These are phyloP conservation scores for Conidiobolus incongruus DNA, from an alignment of 371 early-diverging fungal species.

Conservation along the genomic window DNA sequence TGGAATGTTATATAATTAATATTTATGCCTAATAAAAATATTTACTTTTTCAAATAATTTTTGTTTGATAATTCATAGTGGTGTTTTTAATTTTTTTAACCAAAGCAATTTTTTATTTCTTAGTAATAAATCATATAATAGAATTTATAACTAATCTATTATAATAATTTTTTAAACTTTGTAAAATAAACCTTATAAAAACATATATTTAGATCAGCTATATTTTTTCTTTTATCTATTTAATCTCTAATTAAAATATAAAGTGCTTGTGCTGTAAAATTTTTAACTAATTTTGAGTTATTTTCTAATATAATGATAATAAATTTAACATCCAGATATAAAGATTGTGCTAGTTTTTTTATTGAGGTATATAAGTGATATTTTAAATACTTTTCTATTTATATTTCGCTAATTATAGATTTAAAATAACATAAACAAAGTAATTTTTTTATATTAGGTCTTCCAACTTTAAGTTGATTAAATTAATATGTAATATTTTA, in stretches of 20 bases:
- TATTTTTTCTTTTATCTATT: too few species aligned
- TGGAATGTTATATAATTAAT: background rate
- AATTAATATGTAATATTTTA: background rate
- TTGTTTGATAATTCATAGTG: background rate
- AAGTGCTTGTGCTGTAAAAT: background rate
- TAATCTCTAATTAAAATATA: background rate
- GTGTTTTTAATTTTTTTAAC: background rate
- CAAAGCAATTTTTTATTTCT: background rate
- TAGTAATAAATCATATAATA: background rate
- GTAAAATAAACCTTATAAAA: background rate
- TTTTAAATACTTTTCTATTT: background rate
- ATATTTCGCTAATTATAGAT: too few species aligned
- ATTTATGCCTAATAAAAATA: too few species aligned
- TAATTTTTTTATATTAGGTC: background rate
- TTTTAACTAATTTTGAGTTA: too few species aligned
- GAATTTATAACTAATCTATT: background rate
- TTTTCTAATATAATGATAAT: background rate
- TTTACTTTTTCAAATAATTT: too few species aligned
- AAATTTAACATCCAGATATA: background rate
- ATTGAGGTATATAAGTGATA: too few species aligned
- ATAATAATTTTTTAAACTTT: background rate
- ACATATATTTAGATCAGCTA: too few species aligned
- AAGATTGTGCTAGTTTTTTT: too few species aligned
- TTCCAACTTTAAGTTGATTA: background rate
- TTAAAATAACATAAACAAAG: too few species aligned